A percentile compares a stretch with the other conserved stretches of the same genome.
These are phyloP conservation scores for Trichosporon sp. DNA, from an alignment of 1,284 basidiomycete genomes.

Conservation along the genomic window DNA sequence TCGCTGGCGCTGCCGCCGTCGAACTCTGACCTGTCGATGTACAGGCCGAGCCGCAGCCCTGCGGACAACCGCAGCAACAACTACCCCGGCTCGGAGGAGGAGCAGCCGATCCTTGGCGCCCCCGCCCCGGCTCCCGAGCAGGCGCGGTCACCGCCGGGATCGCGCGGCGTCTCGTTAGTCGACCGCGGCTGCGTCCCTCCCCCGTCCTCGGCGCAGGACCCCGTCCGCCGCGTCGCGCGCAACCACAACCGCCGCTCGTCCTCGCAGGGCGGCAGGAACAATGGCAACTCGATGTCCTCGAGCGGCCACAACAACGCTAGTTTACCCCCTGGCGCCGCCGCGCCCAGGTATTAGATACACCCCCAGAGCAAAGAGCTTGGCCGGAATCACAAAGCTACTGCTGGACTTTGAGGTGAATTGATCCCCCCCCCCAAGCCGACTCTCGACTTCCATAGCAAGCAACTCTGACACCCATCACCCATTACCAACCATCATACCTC, in stretches of 20 bases:
- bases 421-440: neutral
- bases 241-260: slow-evolving; percentile 40
- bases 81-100: slow-evolving; percentile 57
- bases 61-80: slow-evolving; percentile 22
- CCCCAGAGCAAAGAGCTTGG: neutral
- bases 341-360: slow-evolving; percentile 22
- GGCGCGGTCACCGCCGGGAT: slow-evolving; percentile 43
- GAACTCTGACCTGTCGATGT: slow-evolving; percentile 58
- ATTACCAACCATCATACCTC: slow-evolving; percentile 6
- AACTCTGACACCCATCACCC: neutral
- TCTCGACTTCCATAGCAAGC: neutral
- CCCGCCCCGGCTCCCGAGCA: slow-evolving; percentile 34
- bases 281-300: slow-evolving; percentile 24
- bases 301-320: slow-evolving; percentile 24
- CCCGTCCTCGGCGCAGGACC: slow-evolving; percentile 68
- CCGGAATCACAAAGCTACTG: neutral
- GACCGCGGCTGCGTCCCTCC: slow-evolving; percentile 78
- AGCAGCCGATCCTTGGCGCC: slow-evolving; percentile 60
- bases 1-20: slow-evolving; percentile 52
- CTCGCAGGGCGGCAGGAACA: slow-evolving; percentile 26
- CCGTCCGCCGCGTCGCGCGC: slow-evolving; percentile 49
- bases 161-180: slow-evolving; percentile 70
- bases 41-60: slow-evolving; percentile 22
- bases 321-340: slow-evolving; percentile 35
- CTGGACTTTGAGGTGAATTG: neutral